Percentiles rank a stretch among this genome's conserved stretches.
Evolutionary conservation across 75 land plant species (phyloP).

Genomic region (Selaginella moellendorffii): DNA sequence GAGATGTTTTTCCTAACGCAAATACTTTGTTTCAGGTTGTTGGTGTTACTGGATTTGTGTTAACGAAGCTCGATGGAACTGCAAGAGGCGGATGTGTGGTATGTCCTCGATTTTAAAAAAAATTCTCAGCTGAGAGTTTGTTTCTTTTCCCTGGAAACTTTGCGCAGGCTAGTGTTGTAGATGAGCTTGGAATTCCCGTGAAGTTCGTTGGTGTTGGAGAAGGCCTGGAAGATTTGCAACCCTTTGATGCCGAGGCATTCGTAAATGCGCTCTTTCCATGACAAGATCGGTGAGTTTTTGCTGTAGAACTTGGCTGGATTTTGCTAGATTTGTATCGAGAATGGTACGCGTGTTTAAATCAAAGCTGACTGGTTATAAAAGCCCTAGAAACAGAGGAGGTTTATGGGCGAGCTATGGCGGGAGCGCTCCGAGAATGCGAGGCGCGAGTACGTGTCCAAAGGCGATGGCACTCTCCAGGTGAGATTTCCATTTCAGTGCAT

Average conservation of each 20-base stretch:
- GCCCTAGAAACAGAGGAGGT: not conserved
- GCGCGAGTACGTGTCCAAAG: not conserved
- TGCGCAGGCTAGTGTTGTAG: constrained; percentile 88
- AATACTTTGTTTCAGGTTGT: constrained; percentile 45
- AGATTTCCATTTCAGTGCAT: not conserved
- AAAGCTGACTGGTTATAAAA: not conserved
- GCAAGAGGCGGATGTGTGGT: constrained; percentile 99
- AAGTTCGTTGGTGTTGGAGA: constrained; percentile 97
- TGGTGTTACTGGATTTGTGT: constrained; percentile 84
- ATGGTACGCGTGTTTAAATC: too few species aligned
- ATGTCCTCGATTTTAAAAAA: constrained; percentile 15
- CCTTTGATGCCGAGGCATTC: constrained; percentile 88
- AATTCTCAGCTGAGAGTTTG: not conserved
- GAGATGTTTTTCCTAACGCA: constrained; percentile 1
- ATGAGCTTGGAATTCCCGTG: constrained; percentile 94
- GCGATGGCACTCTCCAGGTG: not conserved
- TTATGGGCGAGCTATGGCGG: not conserved
- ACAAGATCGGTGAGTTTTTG: too few species aligned
- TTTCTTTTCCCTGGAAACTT: not conserved
- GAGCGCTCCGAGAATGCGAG: not conserved
- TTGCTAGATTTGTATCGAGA: too few species aligned
- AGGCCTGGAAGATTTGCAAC: constrained; percentile 82
- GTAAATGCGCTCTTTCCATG: constrained; percentile 87
- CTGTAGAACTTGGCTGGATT: too few species aligned
- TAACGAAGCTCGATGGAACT: constrained; percentile 96